phyloP scores from a whole-genome alignment of 176 grass and related monocot genomes.

The Cymbopogon citratus region DNA sequence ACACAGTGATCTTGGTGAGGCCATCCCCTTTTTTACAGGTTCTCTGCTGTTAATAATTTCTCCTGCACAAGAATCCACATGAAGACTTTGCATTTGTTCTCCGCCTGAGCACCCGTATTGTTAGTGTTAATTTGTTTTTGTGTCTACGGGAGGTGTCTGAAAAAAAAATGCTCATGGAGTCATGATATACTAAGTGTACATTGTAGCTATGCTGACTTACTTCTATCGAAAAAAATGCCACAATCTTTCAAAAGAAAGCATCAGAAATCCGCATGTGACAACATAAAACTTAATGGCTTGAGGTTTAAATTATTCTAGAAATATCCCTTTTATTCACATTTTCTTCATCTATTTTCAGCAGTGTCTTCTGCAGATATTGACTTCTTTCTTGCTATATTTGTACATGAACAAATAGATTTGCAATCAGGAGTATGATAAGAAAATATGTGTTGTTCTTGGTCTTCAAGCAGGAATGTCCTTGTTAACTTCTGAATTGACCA shows the following conservation, averaged over 20 bases:
- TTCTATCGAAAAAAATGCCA: neutral
- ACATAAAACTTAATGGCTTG: neutral
- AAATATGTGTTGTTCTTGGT: slow-evolving; percentile 53
- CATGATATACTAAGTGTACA: neutral
- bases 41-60: too few species aligned
- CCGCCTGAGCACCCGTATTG: neutral
- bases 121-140: neutral
- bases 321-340: neutral
- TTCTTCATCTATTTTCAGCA: neutral
- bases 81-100: too few species aligned
- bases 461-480: slow-evolving; percentile 59
- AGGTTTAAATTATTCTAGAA: neutral
- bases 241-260: neutral
- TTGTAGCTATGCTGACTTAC: neutral
- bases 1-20: too few species aligned
- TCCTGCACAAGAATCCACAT: too few species aligned
- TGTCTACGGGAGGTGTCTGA: neutral
- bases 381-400: neutral
- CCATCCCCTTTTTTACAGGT: too few species aligned
- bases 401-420: slow-evolving; percentile 41
- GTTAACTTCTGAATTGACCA: slow-evolving; percentile 58
- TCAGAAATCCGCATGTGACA: neutral
- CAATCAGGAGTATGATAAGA: slow-evolving; percentile 48
- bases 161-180: neutral
- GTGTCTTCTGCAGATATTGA: neutral